Percentiles rank a stretch among this genome's conserved stretches.
Conservation (phyloP, 2,329 filamentous ascomycete genomes). For the Nakataea oryzae region DNA sequence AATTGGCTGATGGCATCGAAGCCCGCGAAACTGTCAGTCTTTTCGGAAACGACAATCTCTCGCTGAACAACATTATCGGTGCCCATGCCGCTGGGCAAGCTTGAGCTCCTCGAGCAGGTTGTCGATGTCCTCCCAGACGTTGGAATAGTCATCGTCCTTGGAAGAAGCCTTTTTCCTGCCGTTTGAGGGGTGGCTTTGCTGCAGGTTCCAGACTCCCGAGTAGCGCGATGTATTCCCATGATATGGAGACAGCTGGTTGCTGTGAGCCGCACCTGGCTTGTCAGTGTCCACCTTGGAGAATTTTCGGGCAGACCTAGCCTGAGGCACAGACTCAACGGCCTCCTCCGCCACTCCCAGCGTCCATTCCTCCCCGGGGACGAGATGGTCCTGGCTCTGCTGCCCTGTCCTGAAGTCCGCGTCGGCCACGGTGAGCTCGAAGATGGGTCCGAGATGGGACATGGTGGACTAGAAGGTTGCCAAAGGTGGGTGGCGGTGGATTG, state of each 20-base stretch:
- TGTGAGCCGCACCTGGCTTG: too few relatives aligned
- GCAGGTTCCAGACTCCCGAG: neutral
- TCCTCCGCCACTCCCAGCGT: too few relatives aligned
- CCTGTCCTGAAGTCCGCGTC: neutral
- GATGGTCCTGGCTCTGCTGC: neutral
- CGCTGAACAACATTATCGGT: too few relatives aligned
- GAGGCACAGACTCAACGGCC: too few relatives aligned
- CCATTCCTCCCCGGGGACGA: too few relatives aligned
- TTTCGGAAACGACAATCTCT: neutral
- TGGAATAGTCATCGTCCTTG: neutral
- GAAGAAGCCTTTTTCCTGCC: neutral
- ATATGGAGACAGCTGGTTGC: neutral
- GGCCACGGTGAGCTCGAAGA: neutral
- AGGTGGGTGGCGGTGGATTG: neutral
- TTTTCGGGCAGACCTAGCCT: too few relatives aligned
- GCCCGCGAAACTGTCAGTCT: neutral
- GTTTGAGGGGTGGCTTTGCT: too few relatives aligned
- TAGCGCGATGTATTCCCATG: neutral
- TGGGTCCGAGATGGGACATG: neutral
- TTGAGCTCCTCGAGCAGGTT: neutral
- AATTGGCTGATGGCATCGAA: too few relatives aligned
- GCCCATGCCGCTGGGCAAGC: neutral
- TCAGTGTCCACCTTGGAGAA: neutral
- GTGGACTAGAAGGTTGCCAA: too few relatives aligned
- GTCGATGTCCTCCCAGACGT: neutral